These are phyloP conservation scores for Rutidosis leptorrhynchoides DNA, from an alignment of 129 eudicot species.

Conservation along the genomic window DNA sequence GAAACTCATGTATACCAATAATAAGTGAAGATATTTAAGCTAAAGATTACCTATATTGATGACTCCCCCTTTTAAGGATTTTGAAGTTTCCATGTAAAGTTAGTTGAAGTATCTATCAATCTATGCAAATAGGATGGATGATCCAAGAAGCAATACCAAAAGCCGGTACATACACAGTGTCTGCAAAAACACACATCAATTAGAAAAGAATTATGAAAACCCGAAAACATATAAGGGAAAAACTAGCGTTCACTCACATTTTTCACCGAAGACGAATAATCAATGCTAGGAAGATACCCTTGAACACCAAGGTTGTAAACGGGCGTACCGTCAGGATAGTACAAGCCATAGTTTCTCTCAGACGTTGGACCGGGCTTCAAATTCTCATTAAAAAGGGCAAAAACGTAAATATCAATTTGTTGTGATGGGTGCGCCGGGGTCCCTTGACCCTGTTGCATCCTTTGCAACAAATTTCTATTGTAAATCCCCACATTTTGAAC, in stretches of 20 bases:
- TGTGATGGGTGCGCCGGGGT: conserved; percentile 78
- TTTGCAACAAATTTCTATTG: conserved; percentile 68
- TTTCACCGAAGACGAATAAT: conserved; percentile 61
- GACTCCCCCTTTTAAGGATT: conserved; percentile 26
- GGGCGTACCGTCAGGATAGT: conserved; percentile 77
- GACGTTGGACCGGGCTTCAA: conserved; percentile 83
- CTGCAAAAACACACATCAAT: conserved; percentile 28
- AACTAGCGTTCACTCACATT: conserved; percentile 44
- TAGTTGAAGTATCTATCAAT: conserved; percentile 25
- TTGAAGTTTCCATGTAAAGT: conserved; percentile 25
- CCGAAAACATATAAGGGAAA: conserved; percentile 14
- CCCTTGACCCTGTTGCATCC: conserved; percentile 59
- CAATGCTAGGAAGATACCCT: conserved; percentile 60
- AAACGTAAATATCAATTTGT: conserved; percentile 69
- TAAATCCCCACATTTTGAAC: conserved; percentile 71
- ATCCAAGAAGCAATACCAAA: conserved; percentile 30
- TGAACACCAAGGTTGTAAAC: conserved; percentile 86
- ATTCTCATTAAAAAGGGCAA: conserved; percentile 94
- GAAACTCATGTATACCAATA: too few species aligned
- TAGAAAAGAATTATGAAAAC: neutral
- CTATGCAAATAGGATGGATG: conserved; percentile 31
- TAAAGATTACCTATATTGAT: conserved; percentile 38
- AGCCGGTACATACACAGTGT: conserved; percentile 30
- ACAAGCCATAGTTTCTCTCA: conserved; percentile 91
- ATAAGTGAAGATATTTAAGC: conserved; percentile 7